Percentiles rank a stretch among this genome's conserved stretches.
Conservation (phyloP, 176 grass and related monocot species). For the Olyra latifolia region DNA sequence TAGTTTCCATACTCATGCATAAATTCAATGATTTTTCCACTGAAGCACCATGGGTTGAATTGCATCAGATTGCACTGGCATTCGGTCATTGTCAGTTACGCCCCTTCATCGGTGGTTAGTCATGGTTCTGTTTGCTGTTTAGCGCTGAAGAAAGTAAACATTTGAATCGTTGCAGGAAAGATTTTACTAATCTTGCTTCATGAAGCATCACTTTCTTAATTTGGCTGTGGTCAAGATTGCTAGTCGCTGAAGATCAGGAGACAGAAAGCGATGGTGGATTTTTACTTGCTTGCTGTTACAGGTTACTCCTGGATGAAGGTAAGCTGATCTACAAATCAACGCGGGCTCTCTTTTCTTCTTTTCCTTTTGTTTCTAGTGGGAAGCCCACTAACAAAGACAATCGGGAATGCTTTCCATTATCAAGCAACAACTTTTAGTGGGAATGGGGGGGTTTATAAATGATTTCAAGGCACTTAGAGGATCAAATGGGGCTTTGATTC, state of each 20-base stretch:
- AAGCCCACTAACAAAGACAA: slow-evolving; percentile 40
- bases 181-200: not conserved
- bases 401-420: slow-evolving; percentile 15
- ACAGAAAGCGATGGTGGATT: slow-evolving; percentile 31
- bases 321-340: slow-evolving; percentile 27
- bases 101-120: not conserved
- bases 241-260: slow-evolving; percentile 3
- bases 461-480: slow-evolving; percentile 18
- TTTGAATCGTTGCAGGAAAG: slow-evolving; percentile 19
- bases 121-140: slow-evolving; percentile 16
- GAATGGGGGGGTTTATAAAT: slow-evolving; percentile 29
- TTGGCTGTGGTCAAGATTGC: not conserved
- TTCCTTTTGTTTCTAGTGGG: slow-evolving; percentile 29
- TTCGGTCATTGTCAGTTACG: not conserved
- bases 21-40: slow-evolving; percentile 35
- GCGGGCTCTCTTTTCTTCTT: not conserved
- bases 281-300: slow-evolving; percentile 12
- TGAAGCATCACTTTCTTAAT: not conserved
- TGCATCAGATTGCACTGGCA: slow-evolving; percentile 19
- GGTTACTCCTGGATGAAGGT: not conserved
- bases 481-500: slow-evolving; percentile 13
- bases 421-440: slow-evolving; percentile 30
- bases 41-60: not conserved
- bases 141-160: slow-evolving; percentile 16
- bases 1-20: slow-evolving; percentile 10